Evolutionary conservation across 805 yeast genomes (phyloP), one percentile per base, ranked within the genome.

Genomic region (Tetrapisispora pingtungensis): DNA sequence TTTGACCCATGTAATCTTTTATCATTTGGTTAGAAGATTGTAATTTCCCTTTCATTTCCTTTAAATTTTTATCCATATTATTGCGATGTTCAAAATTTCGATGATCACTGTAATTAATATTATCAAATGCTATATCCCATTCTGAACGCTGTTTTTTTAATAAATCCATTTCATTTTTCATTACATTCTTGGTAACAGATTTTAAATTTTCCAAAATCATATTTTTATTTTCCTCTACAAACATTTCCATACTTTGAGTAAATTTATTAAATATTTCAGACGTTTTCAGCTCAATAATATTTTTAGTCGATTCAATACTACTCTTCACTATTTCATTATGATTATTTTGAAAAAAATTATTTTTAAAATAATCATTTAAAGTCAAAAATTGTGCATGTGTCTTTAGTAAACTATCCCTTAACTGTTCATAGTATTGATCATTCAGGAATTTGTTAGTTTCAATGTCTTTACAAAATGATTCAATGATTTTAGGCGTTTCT

Each of bases 101-200:
- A 10, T 59, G 56, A 50, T 64, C 68, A 41, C 62, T 58, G n/a
- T 49, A 46, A 39, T 64, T 64, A 19, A 64, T 59, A 15, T 56
- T 46, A 7, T 57, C 57, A 10, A 61, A 52, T 4, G 66, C 58
- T 10, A 49, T 49, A 46, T 56, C 59, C 61, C 65, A 62, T 34
- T 54, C 58, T 10, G 49, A 42, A 41, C 46, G 52, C n/a, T 55
- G 50, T 7, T 66, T 66, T 26, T 56, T 56, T 24, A 63, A 53
- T 10, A 49, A 44, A 13, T 49, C 46, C 54, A 58, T 52, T 45
- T 63, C 67, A 31, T 55, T 51, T 8, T 56, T 49, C 30, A 62
- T 57, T 5, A 62, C 55, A 15, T 61, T 62, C 13, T 48, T 41
- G 2, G 65, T 57, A 4, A 58, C 57, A 18, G 47, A 47, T 32